These are phyloP conservation scores for Tephrocybe sp. DNA, from an alignment of 768 basidiomycete species.

Conservation along the genomic window DNA sequence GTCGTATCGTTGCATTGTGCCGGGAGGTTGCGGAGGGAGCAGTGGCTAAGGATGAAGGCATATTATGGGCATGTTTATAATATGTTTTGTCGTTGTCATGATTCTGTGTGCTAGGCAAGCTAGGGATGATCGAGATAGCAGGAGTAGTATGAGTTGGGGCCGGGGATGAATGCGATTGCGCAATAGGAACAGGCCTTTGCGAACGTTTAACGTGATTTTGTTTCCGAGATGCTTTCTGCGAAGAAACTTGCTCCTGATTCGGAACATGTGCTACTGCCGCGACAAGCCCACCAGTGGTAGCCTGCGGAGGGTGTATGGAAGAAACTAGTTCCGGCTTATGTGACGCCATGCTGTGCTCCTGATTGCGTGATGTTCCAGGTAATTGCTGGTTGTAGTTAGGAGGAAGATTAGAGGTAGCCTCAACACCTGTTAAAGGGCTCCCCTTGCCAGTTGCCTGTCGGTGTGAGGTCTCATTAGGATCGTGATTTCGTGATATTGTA, in stretches of 20 bases:
- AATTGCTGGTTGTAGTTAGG: background rate
- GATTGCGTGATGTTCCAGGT: background rate
- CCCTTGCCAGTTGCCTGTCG: too few relatives aligned
- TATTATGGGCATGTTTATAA: slow-evolving; percentile 1
- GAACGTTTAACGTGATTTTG: slow-evolving; percentile 4
- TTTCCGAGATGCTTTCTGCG: background rate
- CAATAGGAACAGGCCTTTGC: slow-evolving; percentile 1
- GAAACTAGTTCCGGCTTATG: background rate
- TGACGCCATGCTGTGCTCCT: background rate
- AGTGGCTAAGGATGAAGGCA: background rate
- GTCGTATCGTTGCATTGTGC: background rate
- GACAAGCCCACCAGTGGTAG: background rate
- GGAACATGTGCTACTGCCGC: background rate
- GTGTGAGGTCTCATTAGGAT: too few relatives aligned
- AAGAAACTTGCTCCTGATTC: background rate
- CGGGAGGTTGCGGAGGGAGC: background rate
- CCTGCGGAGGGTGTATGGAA: background rate
- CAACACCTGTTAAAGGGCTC: too few relatives aligned
- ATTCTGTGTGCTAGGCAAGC: background rate
- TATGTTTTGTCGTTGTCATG: background rate
- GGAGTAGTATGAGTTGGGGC: background rate
- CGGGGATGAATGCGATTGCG: background rate
- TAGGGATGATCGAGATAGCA: background rate
- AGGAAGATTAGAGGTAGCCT: too few relatives aligned
- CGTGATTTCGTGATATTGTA: too few relatives aligned